phyloP scores from a whole-genome alignment of 225 moss, liverwort and hornwort genomes.

The Marchantia paleacea region DNA sequence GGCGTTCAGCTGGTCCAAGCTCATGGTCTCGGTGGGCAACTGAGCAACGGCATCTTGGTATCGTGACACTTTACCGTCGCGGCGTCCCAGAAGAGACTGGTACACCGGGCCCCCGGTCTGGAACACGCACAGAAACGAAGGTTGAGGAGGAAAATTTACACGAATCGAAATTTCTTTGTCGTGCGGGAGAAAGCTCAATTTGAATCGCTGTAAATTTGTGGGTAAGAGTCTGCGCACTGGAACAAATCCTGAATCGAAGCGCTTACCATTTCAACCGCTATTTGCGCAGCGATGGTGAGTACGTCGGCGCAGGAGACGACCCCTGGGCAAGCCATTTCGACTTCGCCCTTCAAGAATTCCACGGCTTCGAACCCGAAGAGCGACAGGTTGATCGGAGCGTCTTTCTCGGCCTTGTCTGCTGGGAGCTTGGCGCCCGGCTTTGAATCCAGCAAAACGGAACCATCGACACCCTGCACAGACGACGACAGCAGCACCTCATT shows the following conservation, averaged over 20 bases:
- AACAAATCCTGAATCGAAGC: not conserved
- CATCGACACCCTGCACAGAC: conserved; percentile 8
- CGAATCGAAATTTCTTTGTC: not conserved
- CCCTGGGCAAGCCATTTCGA: conserved; percentile 3
- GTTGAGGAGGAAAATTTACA: not conserved
- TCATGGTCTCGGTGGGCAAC: conserved; percentile 8
- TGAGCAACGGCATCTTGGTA: conserved; percentile 8
- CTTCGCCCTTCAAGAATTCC: not conserved
- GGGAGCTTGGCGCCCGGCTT: conserved; percentile 8
- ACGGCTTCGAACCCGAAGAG: conserved; percentile 19
- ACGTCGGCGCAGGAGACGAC: conserved; percentile 19
- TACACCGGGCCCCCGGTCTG: conserved; percentile 30
- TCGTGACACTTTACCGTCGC: conserved; percentile 10
- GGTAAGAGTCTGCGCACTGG: not conserved
- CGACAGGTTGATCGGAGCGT: not conserved
- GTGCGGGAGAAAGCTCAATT: not conserved
- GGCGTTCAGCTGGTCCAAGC: conserved; percentile 10
- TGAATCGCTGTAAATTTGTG: not conserved
- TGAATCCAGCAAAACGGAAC: not conserved
- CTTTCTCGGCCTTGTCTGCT: conserved; percentile 10
- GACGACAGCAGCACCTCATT: not conserved
- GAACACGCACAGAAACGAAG: not conserved
- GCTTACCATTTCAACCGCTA: conserved; percentile 1
- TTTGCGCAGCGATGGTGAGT: conserved; percentile 1
- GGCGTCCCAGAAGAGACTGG: conserved; percentile 18